Evolutionary conservation across 345 rosid species (phyloP), one percentile per base, ranked within the genome.

Genomic region (Pistacia integerrima): DNA sequence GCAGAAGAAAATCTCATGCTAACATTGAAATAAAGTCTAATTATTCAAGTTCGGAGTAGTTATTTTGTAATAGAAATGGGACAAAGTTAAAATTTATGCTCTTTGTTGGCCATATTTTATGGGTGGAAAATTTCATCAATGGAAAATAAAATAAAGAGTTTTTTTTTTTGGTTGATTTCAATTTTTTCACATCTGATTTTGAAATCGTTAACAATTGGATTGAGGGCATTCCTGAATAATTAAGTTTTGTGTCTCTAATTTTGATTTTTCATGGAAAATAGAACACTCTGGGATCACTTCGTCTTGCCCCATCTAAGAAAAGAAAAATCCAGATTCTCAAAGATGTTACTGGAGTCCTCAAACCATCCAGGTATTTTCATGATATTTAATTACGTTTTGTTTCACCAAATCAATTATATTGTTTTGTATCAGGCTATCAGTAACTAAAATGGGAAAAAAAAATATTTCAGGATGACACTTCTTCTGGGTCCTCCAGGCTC

Each of bases 271-370:
- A 61, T 67, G 64, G 20, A 49, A 18, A 51, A 80, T 57, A 94
- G 98, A 77, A 85, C 72, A 44, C 82, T 77, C 90, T 94, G 16
- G 94, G 91, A 78, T 69, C 83, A 63, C 58, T 87, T 61, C 79
- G 86, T 64, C 87, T 95, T 44, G 82, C 85, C 28, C 97, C 99
- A 38, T 88, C 96, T 30, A 95, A 88, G 60, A 93, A 88, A 83
- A 93, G 83, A 55, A 82, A 78, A 70, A 82, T 90, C 75, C 86
- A 92, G 80, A 87, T 94, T 75, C 89, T 94, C 35, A 86, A 86
- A 22, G 86, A 82, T 66, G 88, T 88, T 20, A 89, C 88, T 16
- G 94, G 97, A 75, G 78, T 86, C 79, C 71, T 92, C 72, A 90
- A 87, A 57, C 97, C 94, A n/a, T 82, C 87, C 64, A 86, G 91